These are phyloP conservation scores for Pichia sp. DNA, from an alignment of 1,139 yeast genomes.

Conservation along the genomic window DNA sequence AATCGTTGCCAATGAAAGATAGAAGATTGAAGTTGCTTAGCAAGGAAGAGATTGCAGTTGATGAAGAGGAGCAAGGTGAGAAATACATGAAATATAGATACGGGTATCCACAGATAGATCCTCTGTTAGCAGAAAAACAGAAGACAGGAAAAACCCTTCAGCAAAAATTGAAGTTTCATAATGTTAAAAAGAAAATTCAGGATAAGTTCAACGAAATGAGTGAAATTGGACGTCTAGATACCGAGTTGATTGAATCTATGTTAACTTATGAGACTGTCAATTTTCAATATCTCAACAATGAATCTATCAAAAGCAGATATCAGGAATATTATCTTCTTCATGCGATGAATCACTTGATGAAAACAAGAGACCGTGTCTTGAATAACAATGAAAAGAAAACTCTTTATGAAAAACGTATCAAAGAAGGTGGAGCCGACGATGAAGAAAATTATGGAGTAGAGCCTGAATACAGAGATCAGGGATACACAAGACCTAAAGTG, in stretches of 20 bases:
- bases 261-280: constrained; percentile 70
- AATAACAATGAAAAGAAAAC: constrained; percentile 65
- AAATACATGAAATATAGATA: constrained; percentile 23
- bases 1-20: constrained; percentile 14
- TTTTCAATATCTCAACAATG: constrained; percentile 51
- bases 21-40: constrained; percentile 9
- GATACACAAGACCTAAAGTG: constrained; percentile 90
- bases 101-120: constrained; percentile 17
- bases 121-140: constrained; percentile 3
- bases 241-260: constrained; percentile 54
- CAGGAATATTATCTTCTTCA: constrained; percentile 68
- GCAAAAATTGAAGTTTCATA: constrained; percentile 23
- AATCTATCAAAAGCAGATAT: constrained; percentile 44
- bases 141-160: constrained; percentile 14
- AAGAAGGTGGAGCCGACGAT: constrained; percentile 37
- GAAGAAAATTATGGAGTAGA: constrained; percentile 28
- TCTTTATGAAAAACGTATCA: constrained; percentile 41
- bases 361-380: constrained; percentile 77
- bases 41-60: constrained; percentile 12
- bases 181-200: constrained; percentile 29
- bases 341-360: constrained; percentile 74
- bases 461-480: constrained; percentile 78
- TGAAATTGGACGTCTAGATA: constrained; percentile 27
- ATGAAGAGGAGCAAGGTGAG: constrained; percentile 12
- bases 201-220: constrained; percentile 17